Evolutionary conservation across 306 rosid genomes (phyloP), one percentile per base, ranked within the genome.

Genomic region (Cyamopsis tetragonoloba): DNA sequence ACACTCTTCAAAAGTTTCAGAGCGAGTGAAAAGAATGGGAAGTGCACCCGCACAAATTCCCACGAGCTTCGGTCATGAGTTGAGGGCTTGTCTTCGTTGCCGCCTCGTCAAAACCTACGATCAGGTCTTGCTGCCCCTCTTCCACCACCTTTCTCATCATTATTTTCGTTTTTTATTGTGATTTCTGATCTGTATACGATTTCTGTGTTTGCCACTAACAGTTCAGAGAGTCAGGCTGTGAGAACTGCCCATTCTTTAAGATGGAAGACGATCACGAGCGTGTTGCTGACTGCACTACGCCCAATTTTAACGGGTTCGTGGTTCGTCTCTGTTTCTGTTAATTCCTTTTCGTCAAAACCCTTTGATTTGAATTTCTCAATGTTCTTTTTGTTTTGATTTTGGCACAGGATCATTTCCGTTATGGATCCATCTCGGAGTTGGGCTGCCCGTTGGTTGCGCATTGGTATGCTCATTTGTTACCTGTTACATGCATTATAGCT

Each of bases 91-190:
- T 74, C 98, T 92, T 59, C 96, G 98, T 38, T 92, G 98, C 68
- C 96, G 96, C 66, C 98, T 92, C 26, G 91, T 89, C 77, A 93
- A 93, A 86, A 93, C 98, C 79, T 93, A 89, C 27, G 98, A 93
- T 66, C 98, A 93, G 98, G 98, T 92, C 6, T 14, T 23, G 18
- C 2, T 22, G 1, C 19, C 31, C 14, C 49, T 14, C 26, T n/a
- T n/a, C n/a, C n/a, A n/a, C n/a, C 18, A 6, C 2, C 7, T 39
- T 32, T 39, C 17, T 11, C 31, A 10, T 7, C 12, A 2, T 44
- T 49, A 27, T 12, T 54, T 70, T 14, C 7, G 2, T 14, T 39
- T 42, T 1, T 6, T 13, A 23, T 26, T 12, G 0, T n/a, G n/a
- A n/a, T n/a, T 19, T 10, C 18, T 12, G 55, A 1, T 30, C 18